Percentiles rank a stretch among this genome's conserved stretches.
Evolutionary conservation across 192 early-diverging fungal species (phyloP).

Genomic region (Coemansia asiatica): DNA sequence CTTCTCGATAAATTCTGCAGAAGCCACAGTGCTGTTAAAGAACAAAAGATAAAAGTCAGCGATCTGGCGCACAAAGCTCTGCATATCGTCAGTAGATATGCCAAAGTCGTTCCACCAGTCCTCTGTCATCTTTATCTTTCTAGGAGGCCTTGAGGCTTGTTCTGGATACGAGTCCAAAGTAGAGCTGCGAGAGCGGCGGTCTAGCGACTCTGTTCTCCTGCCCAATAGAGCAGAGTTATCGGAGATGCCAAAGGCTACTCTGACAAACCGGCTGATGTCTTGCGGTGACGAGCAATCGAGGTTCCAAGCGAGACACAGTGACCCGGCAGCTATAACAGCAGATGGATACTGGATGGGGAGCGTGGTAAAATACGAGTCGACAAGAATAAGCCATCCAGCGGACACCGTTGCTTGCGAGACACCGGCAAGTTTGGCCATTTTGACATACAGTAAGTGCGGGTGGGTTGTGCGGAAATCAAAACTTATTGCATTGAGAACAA

Average conservation of each 20-base stretch:
- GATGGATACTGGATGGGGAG: conserved; percentile 53
- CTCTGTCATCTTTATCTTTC: conserved; percentile 18
- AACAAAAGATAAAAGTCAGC: conserved; percentile 53
- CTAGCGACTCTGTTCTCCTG: not conserved
- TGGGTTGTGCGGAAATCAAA: conserved; percentile 80
- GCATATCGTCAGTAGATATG: conserved; percentile 35
- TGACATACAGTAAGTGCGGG: conserved; percentile 69
- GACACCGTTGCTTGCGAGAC: conserved; percentile 25
- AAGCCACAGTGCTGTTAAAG: conserved; percentile 33
- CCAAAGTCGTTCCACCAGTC: conserved; percentile 47
- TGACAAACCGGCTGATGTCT: conserved; percentile 15
- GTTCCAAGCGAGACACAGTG: conserved; percentile 51
- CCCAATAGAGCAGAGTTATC: not conserved
- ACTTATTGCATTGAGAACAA: conserved; percentile 74
- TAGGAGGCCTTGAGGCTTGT: conserved; percentile 10
- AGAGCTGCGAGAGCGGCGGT: not conserved
- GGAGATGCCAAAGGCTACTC: not conserved
- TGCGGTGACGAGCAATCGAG: conserved; percentile 22
- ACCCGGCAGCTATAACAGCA: conserved; percentile 37
- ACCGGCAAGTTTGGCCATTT: conserved; percentile 67
- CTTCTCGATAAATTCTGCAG: conserved; percentile 36
- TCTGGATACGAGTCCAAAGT: not conserved
- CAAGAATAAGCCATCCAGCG: conserved; percentile 45
- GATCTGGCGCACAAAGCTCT: conserved; percentile 54
- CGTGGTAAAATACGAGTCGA: conserved; percentile 50